Percentiles rank a stretch among this genome's conserved stretches.
These are phyloP conservation scores for Phytophthora agathidicida DNA, from an alignment of 352 stramenopile species.

Conservation along the genomic window DNA sequence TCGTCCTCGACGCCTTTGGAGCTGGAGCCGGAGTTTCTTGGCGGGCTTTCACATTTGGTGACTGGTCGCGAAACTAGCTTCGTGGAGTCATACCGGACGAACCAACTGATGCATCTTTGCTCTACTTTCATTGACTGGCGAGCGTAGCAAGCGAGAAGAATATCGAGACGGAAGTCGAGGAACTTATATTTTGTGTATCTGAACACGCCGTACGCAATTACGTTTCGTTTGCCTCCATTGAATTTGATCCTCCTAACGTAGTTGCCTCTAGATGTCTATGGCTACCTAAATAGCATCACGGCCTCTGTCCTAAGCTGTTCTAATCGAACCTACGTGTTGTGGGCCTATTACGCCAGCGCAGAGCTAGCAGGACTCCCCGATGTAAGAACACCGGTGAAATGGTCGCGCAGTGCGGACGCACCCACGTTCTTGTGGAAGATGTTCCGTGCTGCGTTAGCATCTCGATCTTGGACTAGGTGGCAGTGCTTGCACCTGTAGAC, in stretches of 20 bases:
- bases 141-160: constrained; percentile 11
- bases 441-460: too few relatives aligned
- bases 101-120: constrained; percentile 59
- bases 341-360: too few relatives aligned
- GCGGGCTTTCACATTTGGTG: constrained; percentile 42
- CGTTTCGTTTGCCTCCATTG: constrained; percentile 5
- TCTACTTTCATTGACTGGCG: constrained; percentile 70
- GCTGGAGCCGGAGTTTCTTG: constrained; percentile 56
- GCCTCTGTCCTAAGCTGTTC: too few relatives aligned
- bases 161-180: constrained; percentile 8
- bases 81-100: constrained; percentile 63
- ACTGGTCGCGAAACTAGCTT: constrained; percentile 54
- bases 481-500: too few relatives aligned
- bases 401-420: too few relatives aligned
- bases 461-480: too few relatives aligned
- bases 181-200: constrained; percentile 17
- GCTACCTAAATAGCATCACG: too few relatives aligned
- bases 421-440: too few relatives aligned
- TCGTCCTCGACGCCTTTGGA: constrained; percentile 40
- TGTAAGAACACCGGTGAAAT: too few relatives aligned
- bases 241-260: constrained; percentile 1
- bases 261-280: not conserved
- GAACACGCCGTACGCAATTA: constrained; percentile 20
- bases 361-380: too few relatives aligned
- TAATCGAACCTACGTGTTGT: too few relatives aligned